Evolutionary conservation across 148 eudicot species (phyloP), one percentile per base, ranked within the genome.

Genomic region (Nepenthes gracilis): DNA sequence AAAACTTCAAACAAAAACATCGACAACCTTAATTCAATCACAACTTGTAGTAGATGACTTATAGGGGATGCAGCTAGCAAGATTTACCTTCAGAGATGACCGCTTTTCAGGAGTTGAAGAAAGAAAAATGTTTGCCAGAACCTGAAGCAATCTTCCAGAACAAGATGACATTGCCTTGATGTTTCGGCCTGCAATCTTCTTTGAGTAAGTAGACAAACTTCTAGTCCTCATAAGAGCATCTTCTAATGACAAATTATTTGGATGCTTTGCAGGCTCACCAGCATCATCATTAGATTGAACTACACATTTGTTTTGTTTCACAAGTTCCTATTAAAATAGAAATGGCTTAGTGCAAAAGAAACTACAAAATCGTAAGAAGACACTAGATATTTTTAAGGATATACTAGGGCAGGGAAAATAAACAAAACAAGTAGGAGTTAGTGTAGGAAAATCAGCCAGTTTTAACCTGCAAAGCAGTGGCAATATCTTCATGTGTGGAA

Each of bases 391-490:
- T 49, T 6, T n/a, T 49, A 11, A 2, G 13, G 53, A 49, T 2
- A 49, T 10, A 2, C 10, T 1, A 11, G 13, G 11, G 1, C 6
- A 12, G 12, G 15, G 15, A 49, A 49, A 33, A 38, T 55, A 38
- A 7, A 70, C 4, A 36, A 62, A 1, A 52, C 33, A 32, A 55
- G 35, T 60, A 43, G 47, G 60, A 64, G 12, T 50, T 1, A 9
- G 54, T 33, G 40, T 47, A 48, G 52, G 33, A 36, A 52, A 60
- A 12, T 10, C 57, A 10, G 12, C 8, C 40, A 49, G 9, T 43
- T 50, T 58, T 37, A 53, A 89, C 97, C 94, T 86, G 87, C 72
- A 89, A 75, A 57, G 84, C 76, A 47, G 70, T 68, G 61, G 81
- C 75, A 68, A 91, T 75, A 60, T 66, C 75, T 71, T 83, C 84